These are phyloP conservation scores for Fraxinus cuspidata DNA, from an alignment of 257 asterid species.

Conservation along the genomic window DNA sequence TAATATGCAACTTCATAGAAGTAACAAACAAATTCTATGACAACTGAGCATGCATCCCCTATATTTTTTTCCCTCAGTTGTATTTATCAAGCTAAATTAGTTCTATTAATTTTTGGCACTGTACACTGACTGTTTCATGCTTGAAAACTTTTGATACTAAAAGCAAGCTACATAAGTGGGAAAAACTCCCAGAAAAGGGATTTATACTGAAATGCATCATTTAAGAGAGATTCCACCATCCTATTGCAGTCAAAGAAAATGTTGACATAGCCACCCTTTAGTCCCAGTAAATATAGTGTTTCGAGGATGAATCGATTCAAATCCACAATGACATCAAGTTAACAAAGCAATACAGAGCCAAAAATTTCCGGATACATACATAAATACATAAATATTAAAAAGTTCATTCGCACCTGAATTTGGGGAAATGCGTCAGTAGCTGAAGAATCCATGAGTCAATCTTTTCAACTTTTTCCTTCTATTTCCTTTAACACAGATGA, in stretches of 20 bases:
- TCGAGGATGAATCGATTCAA: not conserved
- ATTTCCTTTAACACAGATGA: conserved; percentile 3
- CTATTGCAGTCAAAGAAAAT: not conserved
- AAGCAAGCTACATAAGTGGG: not conserved
- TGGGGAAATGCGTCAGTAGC: conserved; percentile 41
- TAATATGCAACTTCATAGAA: not conserved
- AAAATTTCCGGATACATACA: conserved; percentile 1
- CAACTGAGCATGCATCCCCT: not conserved
- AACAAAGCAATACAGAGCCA: not conserved
- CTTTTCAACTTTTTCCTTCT: conserved; percentile 12
- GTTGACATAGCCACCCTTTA: not conserved
- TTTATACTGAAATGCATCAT: not conserved
- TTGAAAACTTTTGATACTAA: not conserved
- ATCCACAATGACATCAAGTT: conserved; percentile 5
- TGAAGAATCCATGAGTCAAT: conserved; percentile 42
- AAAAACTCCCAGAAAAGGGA: not conserved
- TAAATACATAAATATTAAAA: not conserved
- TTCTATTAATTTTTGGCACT: not conserved
- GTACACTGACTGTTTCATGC: not conserved
- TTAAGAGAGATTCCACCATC: not conserved
- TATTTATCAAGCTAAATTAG: not conserved
- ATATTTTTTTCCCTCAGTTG: not conserved
- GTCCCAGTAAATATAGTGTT: conserved; percentile 1
- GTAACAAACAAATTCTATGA: not conserved
- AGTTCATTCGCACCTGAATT: conserved; percentile 42